These are phyloP conservation scores for Lentinula guzmanii DNA, from an alignment of 768 basidiomycete species.

Conservation along the genomic window DNA sequence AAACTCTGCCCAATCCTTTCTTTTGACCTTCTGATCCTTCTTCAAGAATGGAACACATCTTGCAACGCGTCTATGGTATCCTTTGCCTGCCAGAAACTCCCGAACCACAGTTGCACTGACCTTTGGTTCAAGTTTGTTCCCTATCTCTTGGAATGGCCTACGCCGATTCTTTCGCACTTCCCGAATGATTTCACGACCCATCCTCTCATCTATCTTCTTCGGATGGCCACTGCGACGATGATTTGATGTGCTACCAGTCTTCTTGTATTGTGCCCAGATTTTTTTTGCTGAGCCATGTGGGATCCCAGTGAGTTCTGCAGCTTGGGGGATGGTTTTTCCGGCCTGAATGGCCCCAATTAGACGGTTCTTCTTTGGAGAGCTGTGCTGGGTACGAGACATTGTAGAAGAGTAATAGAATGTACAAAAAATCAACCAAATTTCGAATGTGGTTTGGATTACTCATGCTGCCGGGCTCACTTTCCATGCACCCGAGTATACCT, in stretches of 20 bases:
- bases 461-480: not conserved
- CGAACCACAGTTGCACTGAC: conserved; percentile 9
- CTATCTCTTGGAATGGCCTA: conserved; percentile 8
- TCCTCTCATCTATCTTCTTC: not conserved
- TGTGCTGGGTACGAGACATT: not conserved
- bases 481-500: not conserved
- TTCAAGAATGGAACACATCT: conserved; percentile 11
- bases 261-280: not conserved
- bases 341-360: not conserved
- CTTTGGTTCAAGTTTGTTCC: conserved; percentile 8
- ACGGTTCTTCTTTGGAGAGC: not conserved
- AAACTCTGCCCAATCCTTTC: conserved; percentile 8
- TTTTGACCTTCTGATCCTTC: conserved; percentile 4
- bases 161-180: not conserved
- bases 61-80: conserved; percentile 12
- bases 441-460: not conserved
- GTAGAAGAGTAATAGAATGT: not conserved
- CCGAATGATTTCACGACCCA: not conserved
- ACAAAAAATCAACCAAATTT: not conserved
- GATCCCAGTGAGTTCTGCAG: not conserved
- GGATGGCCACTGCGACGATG: conserved; percentile 5
- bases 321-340: not conserved
- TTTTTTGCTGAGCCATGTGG: not conserved
- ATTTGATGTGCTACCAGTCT: conserved; percentile 4
- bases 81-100: conserved; percentile 3